Evolutionary conservation across 129 eudicot genomes (phyloP), one percentile per base, ranked within the genome.

Genomic region (Solidago caesia): DNA sequence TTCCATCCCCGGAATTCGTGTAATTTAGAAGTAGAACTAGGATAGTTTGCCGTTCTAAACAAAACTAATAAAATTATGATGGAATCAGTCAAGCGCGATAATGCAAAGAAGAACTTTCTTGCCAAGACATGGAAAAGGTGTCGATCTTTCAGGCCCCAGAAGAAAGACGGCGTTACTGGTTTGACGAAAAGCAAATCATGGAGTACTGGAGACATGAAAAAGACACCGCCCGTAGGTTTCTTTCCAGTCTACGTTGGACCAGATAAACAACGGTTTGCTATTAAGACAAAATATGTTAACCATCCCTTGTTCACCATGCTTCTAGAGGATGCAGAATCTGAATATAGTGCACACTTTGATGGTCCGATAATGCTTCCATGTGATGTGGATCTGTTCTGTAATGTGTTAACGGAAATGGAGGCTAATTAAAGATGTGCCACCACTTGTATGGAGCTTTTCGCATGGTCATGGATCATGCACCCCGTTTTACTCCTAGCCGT

Each of bases 291-390:
- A 75, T 76, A 76, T 16, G 90, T 67, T 0, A 89, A 78, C 27
- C 96, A 92, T 68, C 96, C 98, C 0, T 61, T 84, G 76, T 92
- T 92, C 84, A 72, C 75, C 78, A 77, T 80, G 88, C 74, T 92
- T 58, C 82, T 92, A 8, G 96, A 92, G 64, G 95, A 92, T 65
- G 96, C 98, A 6, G 91, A 87, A 67, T 26, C 44, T 49, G 89
- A 87, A 67, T 92, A 92, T 53, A 96, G 97, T 2, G 84, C 70
- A 58, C 46, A 41, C 1, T 82, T 84, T 27, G 82, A 85, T 5
- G 97, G 97, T 2, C 97, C 97, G 61, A 77, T 92, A 1, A 42
- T 57, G 73, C 84, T 92, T 42, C 96, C 97, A 0, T 92, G 97
- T 71, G 91, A 89, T 12, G 94, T 92, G 0, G 81, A 82, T 75